Evolutionary conservation across 768 basidiomycete species (phyloP), one percentile per base, ranked within the genome.

Genomic region (Gymnopilus dilepis): DNA sequence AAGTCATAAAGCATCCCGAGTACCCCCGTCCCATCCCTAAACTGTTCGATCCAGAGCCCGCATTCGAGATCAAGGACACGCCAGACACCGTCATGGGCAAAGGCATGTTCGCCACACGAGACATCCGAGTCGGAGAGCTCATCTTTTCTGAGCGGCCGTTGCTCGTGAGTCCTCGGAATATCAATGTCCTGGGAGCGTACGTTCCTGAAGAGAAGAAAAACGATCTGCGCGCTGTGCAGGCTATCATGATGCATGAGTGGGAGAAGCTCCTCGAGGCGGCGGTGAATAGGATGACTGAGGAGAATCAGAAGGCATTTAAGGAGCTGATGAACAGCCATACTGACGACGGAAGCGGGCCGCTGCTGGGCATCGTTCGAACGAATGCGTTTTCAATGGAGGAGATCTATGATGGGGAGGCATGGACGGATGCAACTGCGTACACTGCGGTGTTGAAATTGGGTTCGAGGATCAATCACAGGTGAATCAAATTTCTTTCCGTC

Each of bases 141-240:
- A 73, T 81, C 56, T 62, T 78, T 12, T 65, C 65, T 24, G 80
- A 81, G 51, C 75, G 79, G 5, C 78, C 79, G 2, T 66, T 80
- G 41, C 63, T 80, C 15, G 64, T 80, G 8, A 42, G 54, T 13
- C 73, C 71, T 8, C n/a, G 21, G 1, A 55, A 61, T 21, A 38
- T 55, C 12, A 42, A 43, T n/a, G 9, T 26, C 4, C 19, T 61
- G 5, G 54, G 51, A 13, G 9, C 33, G 31, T 30, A 52, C 33
- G 21, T 37, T 24, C 21, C 7, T 6, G 33, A 11, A n/a, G 40
- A n/a, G n/a, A 7, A 34, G 7, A 22, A 34, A 0, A 19, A 45
- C 30, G 43, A 47, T 22, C 17, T 26, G 26, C 13, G 22, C 9
- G 13, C 45, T 15, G 13, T 48, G 12, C 45, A 51, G 6, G 24